These are phyloP conservation scores for Eucalyptus rudis DNA, from an alignment of 345 rosid genomes.

Conservation along the genomic window DNA sequence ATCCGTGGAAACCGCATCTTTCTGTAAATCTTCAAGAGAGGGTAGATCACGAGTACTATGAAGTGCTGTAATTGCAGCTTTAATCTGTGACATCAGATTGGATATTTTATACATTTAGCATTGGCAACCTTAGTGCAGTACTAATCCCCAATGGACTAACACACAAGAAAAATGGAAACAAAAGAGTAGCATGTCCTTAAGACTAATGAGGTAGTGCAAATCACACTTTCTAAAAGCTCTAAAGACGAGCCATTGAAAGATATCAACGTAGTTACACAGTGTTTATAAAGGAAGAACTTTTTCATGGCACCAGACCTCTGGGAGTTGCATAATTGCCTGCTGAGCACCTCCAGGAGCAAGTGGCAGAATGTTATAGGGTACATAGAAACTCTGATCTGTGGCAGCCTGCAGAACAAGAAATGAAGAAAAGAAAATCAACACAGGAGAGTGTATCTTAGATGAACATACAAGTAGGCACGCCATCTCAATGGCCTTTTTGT, in stretches of 20 bases:
- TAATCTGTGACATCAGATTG: constrained; percentile 41
- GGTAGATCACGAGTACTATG: constrained; percentile 54
- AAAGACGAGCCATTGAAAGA: not conserved
- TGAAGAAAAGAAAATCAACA: not conserved
- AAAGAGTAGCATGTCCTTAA: not conserved
- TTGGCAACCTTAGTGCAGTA: not conserved
- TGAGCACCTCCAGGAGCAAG: constrained; percentile 72
- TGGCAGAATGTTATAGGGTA: constrained; percentile 90
- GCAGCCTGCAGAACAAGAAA: constrained; percentile 39
- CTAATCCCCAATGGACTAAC: not conserved
- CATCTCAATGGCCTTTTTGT: not conserved
- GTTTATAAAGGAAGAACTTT: not conserved
- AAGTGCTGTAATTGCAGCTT: constrained; percentile 66
- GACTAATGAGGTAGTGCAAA: not conserved
- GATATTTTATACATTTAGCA: not conserved
- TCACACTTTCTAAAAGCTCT: not conserved
- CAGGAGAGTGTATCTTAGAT: not conserved
- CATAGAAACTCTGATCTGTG: constrained; percentile 51
- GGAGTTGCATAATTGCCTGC: constrained; percentile 73
- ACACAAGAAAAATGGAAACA: not conserved
- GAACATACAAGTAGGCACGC: not conserved
- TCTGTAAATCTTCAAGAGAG: constrained; percentile 34
- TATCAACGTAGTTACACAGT: not conserved
- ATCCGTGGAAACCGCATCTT: constrained; percentile 38
- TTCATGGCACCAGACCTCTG: not conserved